These are phyloP conservation scores for Dendrobium huoshanense DNA, from an alignment of 106 monocot species.

Conservation along the genomic window DNA sequence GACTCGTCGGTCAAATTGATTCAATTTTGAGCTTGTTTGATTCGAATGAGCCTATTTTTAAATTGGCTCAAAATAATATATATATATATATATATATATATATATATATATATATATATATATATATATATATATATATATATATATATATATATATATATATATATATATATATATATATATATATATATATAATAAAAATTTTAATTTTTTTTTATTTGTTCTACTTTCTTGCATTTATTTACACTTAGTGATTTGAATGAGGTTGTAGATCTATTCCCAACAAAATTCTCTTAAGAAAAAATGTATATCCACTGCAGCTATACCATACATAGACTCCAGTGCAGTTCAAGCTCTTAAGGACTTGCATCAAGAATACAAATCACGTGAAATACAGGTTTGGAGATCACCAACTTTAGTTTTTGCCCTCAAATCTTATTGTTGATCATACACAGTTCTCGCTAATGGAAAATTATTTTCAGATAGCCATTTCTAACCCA, in stretches of 20 bases:
- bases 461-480: not conserved
- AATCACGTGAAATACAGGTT: slow-evolving; percentile 83
- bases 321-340: slow-evolving; percentile 93
- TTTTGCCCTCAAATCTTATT: not conserved
- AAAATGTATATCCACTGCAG: slow-evolving; percentile 25
- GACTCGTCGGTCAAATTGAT: too few species aligned
- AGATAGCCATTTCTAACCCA: slow-evolving; percentile 94
- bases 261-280: too few species aligned
- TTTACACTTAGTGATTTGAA: too few species aligned
- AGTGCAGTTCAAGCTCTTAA: slow-evolving; percentile 96
- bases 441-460: not conserved
- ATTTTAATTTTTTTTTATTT: not conserved
- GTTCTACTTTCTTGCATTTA: too few species aligned
- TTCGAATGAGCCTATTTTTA: too few species aligned
- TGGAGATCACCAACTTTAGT: not conserved
- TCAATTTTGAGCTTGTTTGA: too few species aligned
- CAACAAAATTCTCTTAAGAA: not conserved
- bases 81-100: too few species aligned
- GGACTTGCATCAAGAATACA: slow-evolving; percentile 87
- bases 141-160: too few species aligned
- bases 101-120: too few species aligned
- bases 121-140: too few species aligned
- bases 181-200: not conserved
- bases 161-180: too few species aligned
- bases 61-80: too few species aligned